Base-by-base conservation (phyloP, 164 flowering plant genomes). In the Berberis vulgaris region DNA sequence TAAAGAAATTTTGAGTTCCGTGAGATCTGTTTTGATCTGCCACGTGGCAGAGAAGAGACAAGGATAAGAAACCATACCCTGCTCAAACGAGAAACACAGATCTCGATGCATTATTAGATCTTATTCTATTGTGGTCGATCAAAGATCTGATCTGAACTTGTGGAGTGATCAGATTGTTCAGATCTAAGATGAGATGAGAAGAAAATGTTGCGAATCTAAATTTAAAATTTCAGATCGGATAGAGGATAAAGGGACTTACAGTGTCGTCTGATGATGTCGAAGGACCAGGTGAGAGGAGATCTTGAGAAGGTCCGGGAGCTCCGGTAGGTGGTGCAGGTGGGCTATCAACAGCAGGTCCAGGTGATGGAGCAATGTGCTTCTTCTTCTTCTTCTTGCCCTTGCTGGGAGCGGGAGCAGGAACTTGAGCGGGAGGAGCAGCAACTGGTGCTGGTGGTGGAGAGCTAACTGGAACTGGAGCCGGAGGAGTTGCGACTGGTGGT, bases 301-400 rank as follows among this genome's bases (percentile, higher is more conserved):
- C 74, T 11, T 4, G 6, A 47, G 69, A 62, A 0, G 82, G 81
- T 1, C 65, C 75, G 2, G 86, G 83, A 1, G 81, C 76, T 7
- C 7, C 79, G 0, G 67, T 40, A 0, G 80, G 72, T 1, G 84
- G 82, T 0, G 81, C 70, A 2, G 81, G 82, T 0, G 84, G 84
- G 43, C 82, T 74, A 4, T 13, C 43, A 0, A 9, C n/a, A 2
- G 59, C 42, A 5, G 73, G 66, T 10, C 65, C 11, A 2, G 82
- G 80, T 2, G 79, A 63, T 26, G 77, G 76, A 38, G 82, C 73
- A 2, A 46, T 43, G 45, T 70, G 63, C 64, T 64, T 26, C 26
- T 26, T 61, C 64, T 71, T 65, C 72, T 65, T 66, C 55, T 38
- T 65, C 67, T 71, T 71, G 61, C 59, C 54, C 65, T 68, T 74